Evolutionary conservation across 352 stramenopile species (phyloP), one percentile per base, ranked within the genome.

Genomic region (Thalassiosira oceanica): DNA sequence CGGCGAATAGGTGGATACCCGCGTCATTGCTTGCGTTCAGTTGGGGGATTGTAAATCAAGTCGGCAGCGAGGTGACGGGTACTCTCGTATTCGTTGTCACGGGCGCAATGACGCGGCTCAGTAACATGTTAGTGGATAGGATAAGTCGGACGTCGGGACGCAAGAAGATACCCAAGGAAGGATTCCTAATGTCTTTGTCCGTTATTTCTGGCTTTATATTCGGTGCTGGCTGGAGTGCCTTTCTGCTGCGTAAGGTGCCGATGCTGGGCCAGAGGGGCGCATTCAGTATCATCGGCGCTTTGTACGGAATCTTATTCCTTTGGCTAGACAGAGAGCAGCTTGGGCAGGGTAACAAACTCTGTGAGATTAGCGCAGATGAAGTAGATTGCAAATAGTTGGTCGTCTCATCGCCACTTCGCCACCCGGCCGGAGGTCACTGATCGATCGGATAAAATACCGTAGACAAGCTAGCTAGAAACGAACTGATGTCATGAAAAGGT

Each of bases 81-180:
- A 84, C 66, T 11, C 16, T 80, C 0, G 77, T 77, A 1, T 86
- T 83, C 63, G 78, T 86, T 28, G 54, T 86, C 18, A 86, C 78
- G 18, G 78, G 78, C 51, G 67, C 72, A 55, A 74, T 80, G 60
- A 86, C 77, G 28, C 57, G 61, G 39, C 11, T 83, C 11, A 63
- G 51, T 0, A 75, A 78, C 56, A 64, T 71, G 50, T 54, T 82
- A 8, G 65, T 86, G n/a, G 74, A 84, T 51, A 57, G 71, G 23
- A 55, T 80, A 29, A 67, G 48, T 45, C 41, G 41, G 15, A 77
- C 54, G 4, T 60, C 54, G 24, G 67, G 61, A 42, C 54, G 64
- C n/a, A 77, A 62, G 49, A 74, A 69, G 15, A 63, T 80, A 42
- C 39, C 49, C 42, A 78, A 66, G 53, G 53, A 70, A 37, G 71